Evolutionary conservation across 2,329 filamentous ascomycete species (phyloP).

Genomic region (Epichloe sylvatica): DNA sequence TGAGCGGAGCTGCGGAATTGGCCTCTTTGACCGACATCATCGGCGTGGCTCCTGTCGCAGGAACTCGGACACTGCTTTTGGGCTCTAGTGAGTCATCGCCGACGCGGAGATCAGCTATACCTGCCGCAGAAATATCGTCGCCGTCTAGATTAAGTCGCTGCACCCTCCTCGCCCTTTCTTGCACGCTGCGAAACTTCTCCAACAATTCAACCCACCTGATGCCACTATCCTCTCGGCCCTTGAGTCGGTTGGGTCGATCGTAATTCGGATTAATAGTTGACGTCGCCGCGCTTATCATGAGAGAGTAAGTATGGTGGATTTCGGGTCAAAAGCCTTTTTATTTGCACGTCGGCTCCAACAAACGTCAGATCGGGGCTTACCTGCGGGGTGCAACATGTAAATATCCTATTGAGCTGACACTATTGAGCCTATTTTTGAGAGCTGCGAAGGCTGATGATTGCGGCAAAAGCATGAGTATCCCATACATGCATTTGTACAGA

Average conservation of each 20-base stretch:
- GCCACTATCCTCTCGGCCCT: constrained; percentile 62
- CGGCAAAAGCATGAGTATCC: constrained; percentile 92
- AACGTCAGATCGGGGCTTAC: constrained; percentile 39
- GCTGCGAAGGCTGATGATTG: constrained; percentile 96
- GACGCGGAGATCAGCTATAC: constrained; percentile 27
- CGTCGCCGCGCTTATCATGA: constrained; percentile 26
- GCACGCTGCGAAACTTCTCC: constrained; percentile 85
- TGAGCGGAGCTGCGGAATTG: constrained; percentile 30
- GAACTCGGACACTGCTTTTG: constrained; percentile 26
- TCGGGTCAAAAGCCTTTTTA: neutral
- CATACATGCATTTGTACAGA: constrained; percentile 95
- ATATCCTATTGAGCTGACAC: constrained; percentile 92
- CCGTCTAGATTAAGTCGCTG: constrained; percentile 45
- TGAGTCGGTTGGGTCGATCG: constrained; percentile 66
- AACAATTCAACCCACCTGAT: constrained; percentile 88
- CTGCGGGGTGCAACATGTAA: constrained; percentile 65
- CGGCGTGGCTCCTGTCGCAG: constrained; percentile 21
- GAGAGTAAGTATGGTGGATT: constrained; percentile 6
- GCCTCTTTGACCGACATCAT: constrained; percentile 36
- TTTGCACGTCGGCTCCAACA: too few relatives aligned
- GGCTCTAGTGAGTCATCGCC: constrained; percentile 27
- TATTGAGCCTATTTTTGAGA: constrained; percentile 90
- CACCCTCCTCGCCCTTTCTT: constrained; percentile 66
- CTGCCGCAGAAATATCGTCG: constrained; percentile 32
- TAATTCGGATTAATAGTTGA: constrained; percentile 42